Evolutionary conservation across 805 yeast genomes (phyloP).

Genomic region (Sugiyamaella smithiae): DNA sequence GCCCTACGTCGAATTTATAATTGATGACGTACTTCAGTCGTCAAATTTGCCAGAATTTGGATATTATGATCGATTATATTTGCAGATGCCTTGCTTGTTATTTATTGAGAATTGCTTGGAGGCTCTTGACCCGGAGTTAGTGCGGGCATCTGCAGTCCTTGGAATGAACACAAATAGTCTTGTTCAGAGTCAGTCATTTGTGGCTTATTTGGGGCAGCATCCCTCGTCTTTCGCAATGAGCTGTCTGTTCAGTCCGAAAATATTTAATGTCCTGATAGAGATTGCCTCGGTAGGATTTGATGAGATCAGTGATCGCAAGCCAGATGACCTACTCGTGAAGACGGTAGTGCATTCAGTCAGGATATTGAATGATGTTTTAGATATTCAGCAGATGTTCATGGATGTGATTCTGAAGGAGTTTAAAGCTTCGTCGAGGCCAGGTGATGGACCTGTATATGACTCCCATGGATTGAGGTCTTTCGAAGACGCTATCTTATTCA

Average conservation of each 20-base stretch:
- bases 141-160: constrained; percentile 52
- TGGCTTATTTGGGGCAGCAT: constrained; percentile 55
- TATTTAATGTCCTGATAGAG: constrained; percentile 53
- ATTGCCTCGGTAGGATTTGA: constrained; percentile 63
- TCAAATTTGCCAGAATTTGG: constrained; percentile 32
- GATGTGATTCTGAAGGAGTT: constrained; percentile 45
- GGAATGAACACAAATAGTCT: constrained; percentile 49
- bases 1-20: constrained; percentile 74
- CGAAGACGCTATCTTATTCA: constrained; percentile 67
- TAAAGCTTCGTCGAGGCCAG: constrained; percentile 10
- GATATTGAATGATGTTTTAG: constrained; percentile 23
- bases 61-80: constrained; percentile 37
- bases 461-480: constrained; percentile 62
- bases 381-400: constrained; percentile 57
- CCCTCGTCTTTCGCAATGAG: constrained; percentile 68
- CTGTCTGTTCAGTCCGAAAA: constrained; percentile 57
- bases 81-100: constrained; percentile 55
- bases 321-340: constrained; percentile 35
- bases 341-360: constrained; percentile 30
- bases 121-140: constrained; percentile 52
- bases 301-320: constrained; percentile 41
- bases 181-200: constrained; percentile 44
- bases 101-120: constrained; percentile 48
- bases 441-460: constrained; percentile 36
- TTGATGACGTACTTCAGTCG: constrained; percentile 60